Base-by-base conservation (phyloP, 768 basidiomycete genomes). In the Suillus decipiens region DNA sequence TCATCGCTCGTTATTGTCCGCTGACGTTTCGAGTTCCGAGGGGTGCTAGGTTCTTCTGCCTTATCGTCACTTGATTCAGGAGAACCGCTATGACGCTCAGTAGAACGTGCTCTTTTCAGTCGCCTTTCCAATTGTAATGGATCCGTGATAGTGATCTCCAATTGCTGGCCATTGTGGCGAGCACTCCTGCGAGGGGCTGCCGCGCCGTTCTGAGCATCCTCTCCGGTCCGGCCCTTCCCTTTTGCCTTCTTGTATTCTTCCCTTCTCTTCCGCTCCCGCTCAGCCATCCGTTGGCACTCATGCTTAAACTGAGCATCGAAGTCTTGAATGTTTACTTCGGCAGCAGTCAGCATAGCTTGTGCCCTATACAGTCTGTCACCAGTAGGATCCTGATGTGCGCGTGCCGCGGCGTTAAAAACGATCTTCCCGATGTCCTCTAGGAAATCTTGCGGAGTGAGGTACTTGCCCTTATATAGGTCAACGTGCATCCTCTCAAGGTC, bases 401-500 rank as follows among this genome's bases (percentile, higher is more conserved):
- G 82, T 19, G 86, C 78, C 28, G 82, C 75, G 0, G 89, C 87
- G 61, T 93, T 92, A 69, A 92, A 86, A 22, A 93, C 87, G 66
- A 94, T 93, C 77, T 89, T 90, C 63, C 83, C 82, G 61, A 95
- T 82, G 67, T 94, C 92, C 53, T 88, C 85, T 9, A 98, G 83
- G 80, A 99, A 97, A 61, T 93, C 89, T 62, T 89, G 86, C 0
- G 93, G 91, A 0, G 93, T 94, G 34, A 93, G 85, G 72, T 99
- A 99, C 45, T 87, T 86, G 45, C 87, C 87, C 71, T 86, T 89
- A 80, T 92, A 94, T 24, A 99, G 81, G 61, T 92, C 88, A 28
- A 81, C 79, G 68, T 96, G 92, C 86, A 99, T 94, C 66, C 84
- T 86, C 70, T 99, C 97, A 42, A 99, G 81, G 73, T 98, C 95